Evolutionary conservation across 1,284 basidiomycete genomes (phyloP), one percentile per base, ranked within the genome.

Genomic region (Meira nashicola): DNA sequence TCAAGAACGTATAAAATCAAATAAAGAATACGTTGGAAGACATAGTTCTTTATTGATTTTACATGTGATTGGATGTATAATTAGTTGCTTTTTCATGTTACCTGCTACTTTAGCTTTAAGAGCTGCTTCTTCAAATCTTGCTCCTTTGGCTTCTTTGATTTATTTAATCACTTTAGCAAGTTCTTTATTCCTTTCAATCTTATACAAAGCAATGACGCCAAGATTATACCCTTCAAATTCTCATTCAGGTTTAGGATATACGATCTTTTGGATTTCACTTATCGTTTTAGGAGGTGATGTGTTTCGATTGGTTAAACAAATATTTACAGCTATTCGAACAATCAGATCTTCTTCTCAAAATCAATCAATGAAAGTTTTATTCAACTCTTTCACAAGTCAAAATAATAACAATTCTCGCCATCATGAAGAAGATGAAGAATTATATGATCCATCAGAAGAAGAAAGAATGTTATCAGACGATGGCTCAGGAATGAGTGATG

Each of bases 161-260:
- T 75, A 75, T 60, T 60, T 76, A 4, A 54, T 43, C 9, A 25
- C 64, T 7, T 57, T 75, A 10, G 64, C 60, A 15, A 49, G 39
- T 2, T 68, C 70, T 49, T 56, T 75, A 40, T 43, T 75, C 33
- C 28, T 74, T 8, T 68, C 67, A 14, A 55, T 63, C 19, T 53
- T 74, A 25, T 76, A 76, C 68, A 73, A 73, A 60, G 68, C 71
- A 0, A 55, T 74, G 6, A 62, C 67, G 1, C 73, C 74, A 7
- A 51, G 58, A 15, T 66, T 76, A 19, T 76, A 76, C 53, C 67
- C 73, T 8, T 59, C 64, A 8, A 76, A 72, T 43, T 56, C 64
- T 17, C 66, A 74, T 55, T 67, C 66, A 7, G 61, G 59, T 10
- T 62, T 76, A 56, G 71, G 65, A 3, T 67, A 67, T 55, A 58